A percentile compares a stretch with the other conserved stretches of the same genome.
Evolutionary conservation across 305 asterid genomes (phyloP).

Genomic region (Fraxinus velutina): DNA sequence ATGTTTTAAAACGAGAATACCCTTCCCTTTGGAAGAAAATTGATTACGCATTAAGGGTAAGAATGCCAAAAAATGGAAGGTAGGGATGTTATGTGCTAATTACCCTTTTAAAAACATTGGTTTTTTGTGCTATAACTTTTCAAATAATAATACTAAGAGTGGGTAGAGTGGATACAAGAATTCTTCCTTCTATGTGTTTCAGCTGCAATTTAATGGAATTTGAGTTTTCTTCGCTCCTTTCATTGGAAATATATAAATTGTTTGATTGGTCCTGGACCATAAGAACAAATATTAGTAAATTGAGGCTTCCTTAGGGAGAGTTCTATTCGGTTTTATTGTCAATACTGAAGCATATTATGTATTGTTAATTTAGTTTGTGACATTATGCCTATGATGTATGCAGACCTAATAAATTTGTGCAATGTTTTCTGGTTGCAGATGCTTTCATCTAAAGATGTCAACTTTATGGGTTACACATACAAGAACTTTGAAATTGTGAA

Average conservation of each 20-base stretch:
- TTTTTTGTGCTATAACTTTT: neutral
- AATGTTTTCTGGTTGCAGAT: conserved; percentile 47
- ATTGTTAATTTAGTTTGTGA: neutral
- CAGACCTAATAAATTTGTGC: neutral
- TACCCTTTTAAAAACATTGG: neutral
- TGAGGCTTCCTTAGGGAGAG: neutral
- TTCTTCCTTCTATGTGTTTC: neutral
- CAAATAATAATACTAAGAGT: neutral
- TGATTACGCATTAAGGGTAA: neutral
- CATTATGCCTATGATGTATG: neutral
- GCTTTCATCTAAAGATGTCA: conserved; percentile 88
- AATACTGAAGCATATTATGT: neutral
- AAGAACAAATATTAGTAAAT: neutral
- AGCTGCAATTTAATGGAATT: neutral
- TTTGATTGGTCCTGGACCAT: neutral
- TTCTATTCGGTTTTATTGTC: neutral
- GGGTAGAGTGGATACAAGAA: neutral
- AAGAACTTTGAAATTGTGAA: conserved; percentile 85
- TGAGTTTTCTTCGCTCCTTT: neutral
- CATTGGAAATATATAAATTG: neutral
- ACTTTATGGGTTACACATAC: conserved; percentile 88
- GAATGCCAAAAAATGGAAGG: neutral
- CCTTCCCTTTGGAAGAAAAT: neutral
- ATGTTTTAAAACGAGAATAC: neutral
- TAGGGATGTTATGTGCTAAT: too few species aligned